Evolutionary conservation across 768 basidiomycete species (phyloP).

Genomic region (Filobasidium wieringae): DNA sequence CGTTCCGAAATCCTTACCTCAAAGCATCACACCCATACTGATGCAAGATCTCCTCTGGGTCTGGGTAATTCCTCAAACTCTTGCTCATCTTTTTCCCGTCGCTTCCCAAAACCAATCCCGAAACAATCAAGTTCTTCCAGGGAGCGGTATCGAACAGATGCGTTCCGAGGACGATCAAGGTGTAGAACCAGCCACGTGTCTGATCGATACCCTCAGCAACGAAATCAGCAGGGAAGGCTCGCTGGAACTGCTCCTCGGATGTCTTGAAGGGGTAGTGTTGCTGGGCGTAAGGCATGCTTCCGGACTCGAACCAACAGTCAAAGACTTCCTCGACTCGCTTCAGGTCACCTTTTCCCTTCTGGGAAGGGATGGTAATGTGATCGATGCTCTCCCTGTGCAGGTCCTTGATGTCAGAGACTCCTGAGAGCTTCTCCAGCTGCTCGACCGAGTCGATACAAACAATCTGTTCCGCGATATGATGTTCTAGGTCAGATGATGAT

Average conservation of each 20-base stretch:
- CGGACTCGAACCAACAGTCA: slow-evolving; percentile 99
- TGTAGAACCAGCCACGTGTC: slow-evolving; percentile 99
- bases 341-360: slow-evolving; percentile 69
- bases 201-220: slow-evolving; percentile 98
- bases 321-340: slow-evolving; percentile 95
- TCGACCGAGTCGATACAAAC: slow-evolving; percentile 77
- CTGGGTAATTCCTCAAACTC: slow-evolving; percentile 90
- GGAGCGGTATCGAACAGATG: slow-evolving; percentile 87
- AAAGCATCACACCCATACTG: slow-evolving; percentile 92
- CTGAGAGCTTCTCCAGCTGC: slow-evolving; percentile 75
- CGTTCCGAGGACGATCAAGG: slow-evolving; percentile 85
- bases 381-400: slow-evolving; percentile 91
- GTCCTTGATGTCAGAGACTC: slow-evolving; percentile 70
- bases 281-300: slow-evolving; percentile 98
- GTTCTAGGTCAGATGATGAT: background rate
- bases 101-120: slow-evolving; percentile 85
- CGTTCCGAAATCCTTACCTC: slow-evolving; percentile 44
- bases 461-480: too few species aligned
- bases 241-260: slow-evolving; percentile 67
- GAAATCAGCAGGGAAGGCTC: slow-evolving; percentile 85
- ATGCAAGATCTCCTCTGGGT: slow-evolving; percentile 79
- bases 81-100: slow-evolving; percentile 99
- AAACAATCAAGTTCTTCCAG: slow-evolving; percentile 96
- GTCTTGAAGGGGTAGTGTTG: slow-evolving; percentile 90
- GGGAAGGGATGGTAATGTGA: slow-evolving; percentile 87